Conservation (phyloP, 768 basidiomycete species). For the Lentinula sp. region DNA sequence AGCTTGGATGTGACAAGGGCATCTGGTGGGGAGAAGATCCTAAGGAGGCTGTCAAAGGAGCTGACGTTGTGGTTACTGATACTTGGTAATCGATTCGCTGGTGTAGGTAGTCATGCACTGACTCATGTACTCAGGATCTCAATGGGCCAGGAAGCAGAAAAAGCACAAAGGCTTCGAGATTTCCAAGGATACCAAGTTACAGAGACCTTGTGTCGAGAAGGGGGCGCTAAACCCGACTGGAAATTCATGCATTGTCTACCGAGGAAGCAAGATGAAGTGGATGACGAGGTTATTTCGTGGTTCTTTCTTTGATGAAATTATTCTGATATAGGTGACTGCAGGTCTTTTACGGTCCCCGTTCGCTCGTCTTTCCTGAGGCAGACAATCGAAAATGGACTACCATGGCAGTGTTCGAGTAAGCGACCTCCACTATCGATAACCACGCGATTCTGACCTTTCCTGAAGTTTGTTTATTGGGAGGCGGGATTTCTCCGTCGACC, state of each 20-base stretch:
- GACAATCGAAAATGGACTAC: constrained; percentile 98
- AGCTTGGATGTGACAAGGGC: constrained; percentile 63
- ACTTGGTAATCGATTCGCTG: constrained; percentile 65
- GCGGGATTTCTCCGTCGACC: constrained; percentile 20
- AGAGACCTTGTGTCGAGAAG: constrained; percentile 72
- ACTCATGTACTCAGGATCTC: constrained; percentile 65
- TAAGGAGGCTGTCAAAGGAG: constrained; percentile 78
- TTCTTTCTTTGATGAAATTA: neutral
- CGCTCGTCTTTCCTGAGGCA: constrained; percentile 88
- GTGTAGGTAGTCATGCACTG: neutral
- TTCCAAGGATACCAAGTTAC: constrained; percentile 95
- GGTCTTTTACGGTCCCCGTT: constrained; percentile 92
- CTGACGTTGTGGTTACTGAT: constrained; percentile 95
- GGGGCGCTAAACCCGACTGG: constrained; percentile 84
- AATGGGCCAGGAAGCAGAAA: constrained; percentile 98
- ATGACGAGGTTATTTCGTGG: constrained; percentile 69
- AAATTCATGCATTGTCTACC: constrained; percentile 96
- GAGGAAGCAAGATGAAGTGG: constrained; percentile 87
- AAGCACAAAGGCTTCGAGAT: constrained; percentile 75
- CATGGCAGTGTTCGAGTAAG: constrained; percentile 87
- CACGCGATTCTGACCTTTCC: neutral
- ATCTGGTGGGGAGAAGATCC: constrained; percentile 79
- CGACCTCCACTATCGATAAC: constrained; percentile 14
- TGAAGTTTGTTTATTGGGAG: constrained; percentile 36
- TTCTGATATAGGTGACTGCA: constrained; percentile 19